Percentiles rank a stretch among this genome's conserved stretches.
phyloP scores from a whole-genome alignment of 2,329 filamentous ascomycete species.

The Aspergillus viridinutans region DNA sequence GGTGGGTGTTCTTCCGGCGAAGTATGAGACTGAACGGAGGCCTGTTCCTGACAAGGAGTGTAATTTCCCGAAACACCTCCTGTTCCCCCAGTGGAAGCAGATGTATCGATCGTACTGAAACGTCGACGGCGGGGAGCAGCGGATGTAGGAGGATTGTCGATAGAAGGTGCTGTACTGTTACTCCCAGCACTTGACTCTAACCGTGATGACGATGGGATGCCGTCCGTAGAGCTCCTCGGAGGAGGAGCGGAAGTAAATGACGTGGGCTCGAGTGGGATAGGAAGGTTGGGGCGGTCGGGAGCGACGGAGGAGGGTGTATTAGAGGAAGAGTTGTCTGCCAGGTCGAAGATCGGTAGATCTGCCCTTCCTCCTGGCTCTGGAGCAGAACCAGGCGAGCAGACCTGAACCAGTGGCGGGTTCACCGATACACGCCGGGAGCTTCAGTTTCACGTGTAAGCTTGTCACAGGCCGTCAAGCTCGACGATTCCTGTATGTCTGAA shows the following conservation, averaged over 20 bases:
- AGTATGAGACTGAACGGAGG: slow-evolving; percentile 19
- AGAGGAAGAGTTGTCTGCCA: slow-evolving; percentile 65
- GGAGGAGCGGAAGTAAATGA: slow-evolving; percentile 40
- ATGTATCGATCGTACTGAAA: slow-evolving; percentile 26
- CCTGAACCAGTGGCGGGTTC: slow-evolving; percentile 28
- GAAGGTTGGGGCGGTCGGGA: slow-evolving; percentile 63
- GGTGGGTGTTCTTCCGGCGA: slow-evolving; percentile 31
- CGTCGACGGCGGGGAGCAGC: slow-evolving; percentile 27
- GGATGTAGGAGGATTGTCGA: slow-evolving; percentile 10
- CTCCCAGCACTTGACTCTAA: slow-evolving; percentile 10
- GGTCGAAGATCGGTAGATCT: slow-evolving; percentile 56
- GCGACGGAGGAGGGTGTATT: slow-evolving; percentile 57
- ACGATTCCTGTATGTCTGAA: not conserved
- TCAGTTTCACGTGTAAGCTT: slow-evolving; percentile 11
- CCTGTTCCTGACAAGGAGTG: slow-evolving; percentile 23
- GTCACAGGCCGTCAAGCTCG: slow-evolving; percentile 2
- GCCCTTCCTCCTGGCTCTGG: slow-evolving; percentile 41
- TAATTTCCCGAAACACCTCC: slow-evolving; percentile 20
- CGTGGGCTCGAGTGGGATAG: slow-evolving; percentile 50
- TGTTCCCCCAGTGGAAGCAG: slow-evolving; percentile 16
- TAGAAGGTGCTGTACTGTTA: slow-evolving; percentile 9
- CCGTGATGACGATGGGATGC: slow-evolving; percentile 20
- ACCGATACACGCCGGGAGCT: slow-evolving; percentile 24
- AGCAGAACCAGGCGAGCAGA: slow-evolving; percentile 44
- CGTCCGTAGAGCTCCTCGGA: slow-evolving; percentile 15